Evolutionary conservation across 306 rosid species (phyloP), one percentile per base, ranked within the genome.

Genomic region (Sindora glabra): DNA sequence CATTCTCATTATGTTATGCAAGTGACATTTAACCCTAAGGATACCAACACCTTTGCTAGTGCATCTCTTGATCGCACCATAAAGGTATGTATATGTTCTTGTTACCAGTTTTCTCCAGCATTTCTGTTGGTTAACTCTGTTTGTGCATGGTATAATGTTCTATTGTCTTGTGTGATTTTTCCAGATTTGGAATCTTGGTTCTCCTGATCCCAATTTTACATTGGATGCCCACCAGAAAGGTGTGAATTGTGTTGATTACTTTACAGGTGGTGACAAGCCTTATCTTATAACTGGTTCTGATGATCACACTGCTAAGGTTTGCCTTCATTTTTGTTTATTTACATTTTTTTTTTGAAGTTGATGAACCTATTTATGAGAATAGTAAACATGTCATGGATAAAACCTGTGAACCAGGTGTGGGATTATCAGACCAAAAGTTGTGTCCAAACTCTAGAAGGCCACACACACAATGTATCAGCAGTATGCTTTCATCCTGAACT

Each of bases 1-100:
- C 89, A 83, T 68, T 83, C 86, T 10, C 89, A 83, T 63, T 83
- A 83, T 73, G 78, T 77, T 63, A 81, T 80, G 90, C 84, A 84
- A 80, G 80, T 84, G 23, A 74, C 84, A 6, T 77, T 77, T 59
- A 80, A 83, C 56, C 84, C 87, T 4, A 84, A 80, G 72, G 87
- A 84, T 47, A 78, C 80, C 32, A 77, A 75, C 64, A 83, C 83
- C 44, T 81, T 77, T 73, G 90, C 84, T 8, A 81, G 82, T 75
- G 87, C 86, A 38, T 84, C 86, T 6, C 90, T 80, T 56, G 82
- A 84, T 65, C 82, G 87, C 54, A 78, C 87, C 62, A 69, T 75
- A 62, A 83, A 84, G 82, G 90, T 75, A 63, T 22, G 70, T 52
- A 52, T 44, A 19, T 47, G 36, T 39, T 50, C 34, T 9, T 23